These are phyloP conservation scores for Pezicula neosporulosa DNA, from an alignment of 2,329 filamentous ascomycete species.

Conservation along the genomic window DNA sequence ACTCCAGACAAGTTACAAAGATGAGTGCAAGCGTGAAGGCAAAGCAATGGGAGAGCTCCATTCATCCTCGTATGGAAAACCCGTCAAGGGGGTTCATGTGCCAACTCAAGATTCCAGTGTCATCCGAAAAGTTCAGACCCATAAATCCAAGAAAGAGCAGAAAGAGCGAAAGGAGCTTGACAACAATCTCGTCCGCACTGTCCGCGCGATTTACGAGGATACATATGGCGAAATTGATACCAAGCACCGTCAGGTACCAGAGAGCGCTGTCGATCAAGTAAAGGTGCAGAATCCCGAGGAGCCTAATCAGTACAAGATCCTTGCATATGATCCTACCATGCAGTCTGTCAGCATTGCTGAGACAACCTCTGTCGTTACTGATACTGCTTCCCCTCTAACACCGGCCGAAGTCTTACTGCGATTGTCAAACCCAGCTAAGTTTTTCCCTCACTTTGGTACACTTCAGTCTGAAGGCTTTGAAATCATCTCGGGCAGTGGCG, in stretches of 20 bases:
- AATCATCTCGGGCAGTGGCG: conserved; percentile 58
- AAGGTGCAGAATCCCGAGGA: conserved; percentile 6
- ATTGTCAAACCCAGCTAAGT: conserved; percentile 60
- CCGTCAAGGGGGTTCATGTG: neutral
- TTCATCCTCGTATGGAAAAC: neutral
- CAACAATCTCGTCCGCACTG: conserved; percentile 31
- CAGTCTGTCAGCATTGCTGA: conserved; percentile 56
- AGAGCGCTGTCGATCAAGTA: too few species aligned
- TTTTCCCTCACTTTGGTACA: conserved; percentile 58
- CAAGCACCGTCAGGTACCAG: conserved; percentile 23
- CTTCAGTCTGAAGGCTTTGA: conserved; percentile 62
- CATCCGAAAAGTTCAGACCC: too few species aligned
- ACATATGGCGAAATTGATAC: conserved; percentile 34
- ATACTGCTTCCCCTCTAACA: conserved; percentile 45
- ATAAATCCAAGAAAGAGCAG: neutral
- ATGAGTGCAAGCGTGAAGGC: conserved; percentile 31
- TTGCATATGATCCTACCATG: conserved; percentile 60
- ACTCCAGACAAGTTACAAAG: conserved; percentile 42
- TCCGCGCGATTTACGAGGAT: conserved; percentile 38
- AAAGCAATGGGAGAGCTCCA: neutral
- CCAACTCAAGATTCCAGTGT: too few species aligned
- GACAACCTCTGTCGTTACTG: conserved; percentile 51
- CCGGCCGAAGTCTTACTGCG: conserved; percentile 58
- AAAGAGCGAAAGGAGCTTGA: conserved; percentile 15
- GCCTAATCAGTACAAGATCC: conserved; percentile 54